These are phyloP conservation scores for Carex scoparia DNA, from an alignment of 176 grass and related monocot species.

Conservation along the genomic window DNA sequence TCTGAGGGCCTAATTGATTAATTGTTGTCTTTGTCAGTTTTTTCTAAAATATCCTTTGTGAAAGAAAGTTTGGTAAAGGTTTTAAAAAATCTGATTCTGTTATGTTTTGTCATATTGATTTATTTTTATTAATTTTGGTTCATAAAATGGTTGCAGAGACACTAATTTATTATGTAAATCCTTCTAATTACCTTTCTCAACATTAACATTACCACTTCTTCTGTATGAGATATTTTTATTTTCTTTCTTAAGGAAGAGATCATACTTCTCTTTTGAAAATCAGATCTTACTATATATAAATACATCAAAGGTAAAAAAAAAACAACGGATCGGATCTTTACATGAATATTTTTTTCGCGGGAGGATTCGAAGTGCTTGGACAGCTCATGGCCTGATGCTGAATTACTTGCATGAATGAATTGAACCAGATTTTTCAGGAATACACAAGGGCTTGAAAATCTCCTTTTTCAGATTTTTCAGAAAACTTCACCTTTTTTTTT, in stretches of 20 bases:
- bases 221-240: neutral
- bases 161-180: neutral
- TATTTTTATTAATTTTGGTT: neutral
- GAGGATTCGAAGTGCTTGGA: too few relatives aligned
- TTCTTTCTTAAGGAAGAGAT: too few relatives aligned
- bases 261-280: too few relatives aligned
- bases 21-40: neutral
- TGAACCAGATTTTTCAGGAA: neutral
- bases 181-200: neutral
- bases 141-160: neutral
- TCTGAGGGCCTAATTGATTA: constrained; percentile 45
- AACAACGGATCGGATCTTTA: too few relatives aligned
- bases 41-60: neutral
- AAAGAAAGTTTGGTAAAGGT: neutral
- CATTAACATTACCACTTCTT: neutral
- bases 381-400: neutral
- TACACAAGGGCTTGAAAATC: neutral
- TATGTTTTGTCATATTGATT: neutral
- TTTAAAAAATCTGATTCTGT: neutral
- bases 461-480: neutral
- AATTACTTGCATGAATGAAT: neutral
- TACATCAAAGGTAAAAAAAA: too few relatives aligned
- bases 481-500: neutral
- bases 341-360: too few relatives aligned
- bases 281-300: too few relatives aligned